Evolutionary conservation across 2,329 filamentous ascomycete species (phyloP).

Genomic region (Epicoccum sorghinum): DNA sequence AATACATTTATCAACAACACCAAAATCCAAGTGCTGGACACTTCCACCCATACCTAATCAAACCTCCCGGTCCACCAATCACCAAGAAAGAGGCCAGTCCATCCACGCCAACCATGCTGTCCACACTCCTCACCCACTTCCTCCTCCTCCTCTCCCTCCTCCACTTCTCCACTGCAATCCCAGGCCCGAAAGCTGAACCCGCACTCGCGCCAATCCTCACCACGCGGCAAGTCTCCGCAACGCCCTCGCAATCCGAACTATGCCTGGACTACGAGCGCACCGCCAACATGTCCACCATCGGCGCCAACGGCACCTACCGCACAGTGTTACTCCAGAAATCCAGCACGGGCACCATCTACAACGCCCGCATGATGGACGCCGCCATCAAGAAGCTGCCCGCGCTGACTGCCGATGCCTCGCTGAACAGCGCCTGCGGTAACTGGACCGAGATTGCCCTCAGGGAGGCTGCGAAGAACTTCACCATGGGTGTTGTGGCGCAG

Average conservation of each 20-base stretch:
- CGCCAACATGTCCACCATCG: conserved; percentile 57
- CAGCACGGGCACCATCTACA: conserved; percentile 49
- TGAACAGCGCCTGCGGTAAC: conserved; percentile 57
- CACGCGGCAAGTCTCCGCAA: conserved; percentile 35
- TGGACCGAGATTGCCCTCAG: conserved; percentile 52
- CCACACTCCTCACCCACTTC: conserved; percentile 25
- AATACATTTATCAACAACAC: neutral
- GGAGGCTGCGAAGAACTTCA: conserved; percentile 55
- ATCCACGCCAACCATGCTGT: neutral
- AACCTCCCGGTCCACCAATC: neutral
- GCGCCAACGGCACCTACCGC: conserved; percentile 54
- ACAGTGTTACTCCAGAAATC: conserved; percentile 54
- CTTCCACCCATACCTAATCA: conserved; percentile 20
- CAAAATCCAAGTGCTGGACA: conserved; percentile 36
- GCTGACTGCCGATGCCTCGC: conserved; percentile 48
- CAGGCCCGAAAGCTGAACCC: conserved; percentile 19
- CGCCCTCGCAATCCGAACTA: conserved; percentile 31
- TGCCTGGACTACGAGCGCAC: conserved; percentile 54
- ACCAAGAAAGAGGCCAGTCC: neutral
- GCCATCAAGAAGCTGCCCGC: conserved; percentile 47
- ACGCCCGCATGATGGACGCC: conserved; percentile 51
- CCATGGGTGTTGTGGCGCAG: conserved; percentile 49
- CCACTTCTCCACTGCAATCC: conserved; percentile 22
- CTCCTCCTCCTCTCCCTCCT: conserved; percentile 37
- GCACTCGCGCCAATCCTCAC: too few relatives aligned